Base-by-base conservation (phyloP, 2,329 filamentous ascomycete species). In the Arthroderma sp. region DNA sequence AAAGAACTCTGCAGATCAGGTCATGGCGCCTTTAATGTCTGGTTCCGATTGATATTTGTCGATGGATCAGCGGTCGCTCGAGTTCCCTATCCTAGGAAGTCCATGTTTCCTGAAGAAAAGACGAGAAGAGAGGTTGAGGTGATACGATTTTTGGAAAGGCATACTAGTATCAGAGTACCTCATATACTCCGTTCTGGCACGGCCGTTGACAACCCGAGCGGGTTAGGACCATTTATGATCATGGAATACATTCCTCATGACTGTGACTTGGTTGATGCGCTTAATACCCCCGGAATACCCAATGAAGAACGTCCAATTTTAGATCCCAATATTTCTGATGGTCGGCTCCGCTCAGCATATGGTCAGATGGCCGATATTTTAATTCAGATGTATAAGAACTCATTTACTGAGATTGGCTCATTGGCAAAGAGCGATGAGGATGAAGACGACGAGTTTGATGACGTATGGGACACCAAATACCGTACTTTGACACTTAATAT, bases 401-500 rank as follows among this genome's bases (percentile, higher is more conserved):
- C 52, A 0, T 65, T 71, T 22, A 33, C 57, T 11, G 52, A 52
- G 15, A 69, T 72, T n/a, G 67, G 66, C 5, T 63, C 58, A 11
- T 52, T 71, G 0, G 41, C 49, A 30, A 50, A 64, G 42, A 36
- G 49, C 0, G 47, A 52, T 3, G 44, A 55, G 15, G 52, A 45
- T n/a, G 32, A 43, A 29, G 22, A 15, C 29, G 11, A 9, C 22
- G 11, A 15, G 15, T 22, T 22, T 22, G 3, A 22, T 29, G 51
- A 54, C 5, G 50, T 28, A 2, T 61, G 57, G 52, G 52, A 49
- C 37, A 58, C 65, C 3, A 48, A 38, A 5, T 50, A 53, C 28
- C 54, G 64, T n/a, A 66, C 66, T 2, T 45, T 71, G 3, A 65
- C 62, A 2, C 55, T 60, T 1, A 66, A 67, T 44, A 69, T 72